phyloP scores from a whole-genome alignment of 2,329 filamentous ascomycete species.

The Plectosphaerella sp. region DNA sequence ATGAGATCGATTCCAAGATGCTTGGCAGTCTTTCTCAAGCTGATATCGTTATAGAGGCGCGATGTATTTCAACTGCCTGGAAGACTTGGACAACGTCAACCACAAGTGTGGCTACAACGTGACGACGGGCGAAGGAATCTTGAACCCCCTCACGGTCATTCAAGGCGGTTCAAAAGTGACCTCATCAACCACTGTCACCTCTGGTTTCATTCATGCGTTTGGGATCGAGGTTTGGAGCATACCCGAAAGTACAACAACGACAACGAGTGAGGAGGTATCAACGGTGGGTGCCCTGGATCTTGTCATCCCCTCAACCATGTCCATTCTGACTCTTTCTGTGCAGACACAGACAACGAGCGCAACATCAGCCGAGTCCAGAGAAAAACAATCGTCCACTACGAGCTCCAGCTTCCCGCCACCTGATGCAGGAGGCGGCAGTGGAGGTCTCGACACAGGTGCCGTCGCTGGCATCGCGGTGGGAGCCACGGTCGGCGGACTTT shows the following conservation, averaged over 20 bases:
- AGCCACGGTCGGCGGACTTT: background rate
- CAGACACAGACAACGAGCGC: background rate
- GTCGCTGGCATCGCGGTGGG: background rate
- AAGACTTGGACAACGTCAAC: too few relatives aligned
- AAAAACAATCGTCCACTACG: background rate
- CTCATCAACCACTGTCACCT: too few relatives aligned
- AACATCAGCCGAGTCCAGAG: background rate
- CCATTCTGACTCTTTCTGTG: background rate
- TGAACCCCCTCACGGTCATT: too few relatives aligned
- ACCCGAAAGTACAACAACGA: too few relatives aligned
- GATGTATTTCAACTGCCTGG: too few relatives aligned
- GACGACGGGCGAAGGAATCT: too few relatives aligned
- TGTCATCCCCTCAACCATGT: background rate
- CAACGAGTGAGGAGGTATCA: background rate
- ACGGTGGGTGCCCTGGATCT: background rate
- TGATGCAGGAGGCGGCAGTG: background rate
- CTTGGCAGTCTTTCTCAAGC: background rate
- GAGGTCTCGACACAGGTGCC: background rate
- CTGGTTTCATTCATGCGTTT: too few relatives aligned
- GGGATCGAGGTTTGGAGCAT: too few relatives aligned
- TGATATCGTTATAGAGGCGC: too few relatives aligned
- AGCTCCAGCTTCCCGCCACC: background rate
- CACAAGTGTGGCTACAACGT: too few relatives aligned
- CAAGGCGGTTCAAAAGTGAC: too few relatives aligned
- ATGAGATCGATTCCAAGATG: background rate